These are phyloP conservation scores for Capronia americana DNA, from an alignment of 2,329 filamentous ascomycete genomes.

Conservation along the genomic window DNA sequence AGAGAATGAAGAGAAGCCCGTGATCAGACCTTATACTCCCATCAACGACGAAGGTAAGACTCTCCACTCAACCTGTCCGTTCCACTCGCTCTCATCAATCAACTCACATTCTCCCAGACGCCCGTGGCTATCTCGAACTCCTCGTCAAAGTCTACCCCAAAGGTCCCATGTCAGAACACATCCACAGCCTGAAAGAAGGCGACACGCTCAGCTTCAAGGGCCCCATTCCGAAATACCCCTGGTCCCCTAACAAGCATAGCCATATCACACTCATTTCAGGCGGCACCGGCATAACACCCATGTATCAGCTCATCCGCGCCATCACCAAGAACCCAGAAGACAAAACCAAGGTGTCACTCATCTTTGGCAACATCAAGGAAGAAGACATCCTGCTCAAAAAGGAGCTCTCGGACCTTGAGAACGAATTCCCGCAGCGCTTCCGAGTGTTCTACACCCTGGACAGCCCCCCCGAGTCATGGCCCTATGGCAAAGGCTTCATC, in stretches of 20 bases:
- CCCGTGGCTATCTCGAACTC: slow-evolving; percentile 82
- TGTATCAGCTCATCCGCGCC: slow-evolving; percentile 90
- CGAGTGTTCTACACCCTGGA: slow-evolving; percentile 92
- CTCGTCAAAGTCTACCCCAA: slow-evolving; percentile 89
- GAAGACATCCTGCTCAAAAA: slow-evolving; percentile 89
- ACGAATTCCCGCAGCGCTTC: slow-evolving; percentile 94
- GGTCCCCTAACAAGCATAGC: slow-evolving; percentile 88
- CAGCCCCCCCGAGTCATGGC: slow-evolving; percentile 79
- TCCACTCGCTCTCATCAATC: neutral
- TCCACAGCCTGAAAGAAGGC: slow-evolving; percentile 81
- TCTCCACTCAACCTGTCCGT: neutral
- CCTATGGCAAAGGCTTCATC: slow-evolving; percentile 78
- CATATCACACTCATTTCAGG: slow-evolving; percentile 78
- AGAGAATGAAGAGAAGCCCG: slow-evolving; percentile 80
- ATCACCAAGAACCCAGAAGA: slow-evolving; percentile 97
- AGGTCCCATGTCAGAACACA: slow-evolving; percentile 88
- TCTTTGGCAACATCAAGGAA: slow-evolving; percentile 89
- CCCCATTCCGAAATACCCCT: slow-evolving; percentile 90
- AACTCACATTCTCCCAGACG: slow-evolving; percentile 56
- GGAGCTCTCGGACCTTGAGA: slow-evolving; percentile 86
- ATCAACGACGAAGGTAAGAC: slow-evolving; percentile 77
- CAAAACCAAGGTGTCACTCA: slow-evolving; percentile 95
- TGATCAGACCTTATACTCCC: slow-evolving; percentile 91
- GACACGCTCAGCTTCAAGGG: slow-evolving; percentile 92
- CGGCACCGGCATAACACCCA: slow-evolving; percentile 94